phyloP scores from a whole-genome alignment of 805 yeast species.

The Sungouiozyma intestinalis region DNA sequence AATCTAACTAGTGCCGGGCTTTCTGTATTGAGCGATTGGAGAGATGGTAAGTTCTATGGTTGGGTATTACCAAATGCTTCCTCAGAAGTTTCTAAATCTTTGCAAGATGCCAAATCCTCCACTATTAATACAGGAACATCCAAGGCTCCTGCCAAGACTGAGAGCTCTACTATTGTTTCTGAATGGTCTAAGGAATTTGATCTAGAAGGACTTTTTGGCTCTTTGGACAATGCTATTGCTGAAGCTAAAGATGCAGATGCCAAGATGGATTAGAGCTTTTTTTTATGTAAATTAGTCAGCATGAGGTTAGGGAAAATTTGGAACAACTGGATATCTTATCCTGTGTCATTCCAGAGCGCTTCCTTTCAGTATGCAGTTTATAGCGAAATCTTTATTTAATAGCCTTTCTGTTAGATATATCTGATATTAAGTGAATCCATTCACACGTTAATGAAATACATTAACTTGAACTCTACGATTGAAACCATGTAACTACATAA shows the following conservation, averaged over 20 bases:
- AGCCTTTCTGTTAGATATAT: not conserved
- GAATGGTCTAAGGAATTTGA: conserved; percentile 94
- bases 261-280: conserved; percentile 4
- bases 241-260: conserved; percentile 17
- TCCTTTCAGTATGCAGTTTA: too few species aligned
- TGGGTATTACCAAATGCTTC: conserved; percentile 69
- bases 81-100: conserved; percentile 16
- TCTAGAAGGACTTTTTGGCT: conserved; percentile 63
- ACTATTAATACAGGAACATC: conserved; percentile 27
- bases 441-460: not conserved
- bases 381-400: too few species aligned
- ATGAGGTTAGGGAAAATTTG: not conserved
- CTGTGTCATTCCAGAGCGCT: too few species aligned
- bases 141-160: conserved; percentile 36
- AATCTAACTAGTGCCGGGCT: conserved; percentile 78
- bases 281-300: not conserved
- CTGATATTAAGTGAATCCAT: not conserved
- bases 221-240: conserved; percentile 29
- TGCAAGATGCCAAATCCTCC: conserved; percentile 17
- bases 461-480: too few species aligned
- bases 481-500: too few species aligned
- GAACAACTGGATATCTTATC: too few species aligned
- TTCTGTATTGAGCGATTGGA: conserved; percentile 85
- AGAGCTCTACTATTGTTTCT: conserved; percentile 69
- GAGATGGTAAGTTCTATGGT: conserved; percentile 88